Conservation (phyloP, 805 yeast genomes). For the Candida sonorensis region DNA sequence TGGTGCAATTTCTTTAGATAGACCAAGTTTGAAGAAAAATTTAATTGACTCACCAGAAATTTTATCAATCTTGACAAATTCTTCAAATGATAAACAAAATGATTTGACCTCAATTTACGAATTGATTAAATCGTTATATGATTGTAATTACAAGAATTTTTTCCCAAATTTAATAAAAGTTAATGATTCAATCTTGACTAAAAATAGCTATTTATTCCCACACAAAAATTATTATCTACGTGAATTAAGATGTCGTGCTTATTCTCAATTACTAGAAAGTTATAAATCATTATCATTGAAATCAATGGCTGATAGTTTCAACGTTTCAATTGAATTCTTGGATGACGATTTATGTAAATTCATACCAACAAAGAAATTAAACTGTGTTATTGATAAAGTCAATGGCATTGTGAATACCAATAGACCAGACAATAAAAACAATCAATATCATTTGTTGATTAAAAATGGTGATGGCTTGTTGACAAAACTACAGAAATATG, state of each 20-base stretch:
- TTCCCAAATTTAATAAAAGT: conserved; percentile 74
- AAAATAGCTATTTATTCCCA: conserved; percentile 56
- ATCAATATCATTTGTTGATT: conserved; percentile 81
- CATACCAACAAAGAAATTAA: conserved; percentile 87
- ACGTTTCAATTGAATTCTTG: conserved; percentile 79
- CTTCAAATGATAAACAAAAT: no score
- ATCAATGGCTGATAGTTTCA: conserved; percentile 92
- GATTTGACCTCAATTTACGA: conserved; percentile 74
- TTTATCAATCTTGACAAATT: conserved; percentile 66
- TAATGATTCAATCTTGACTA: conserved; percentile 63
- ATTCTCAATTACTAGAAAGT: conserved; percentile 88
- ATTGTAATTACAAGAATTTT: conserved; percentile 77
- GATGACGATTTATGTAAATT: conserved; percentile 84
- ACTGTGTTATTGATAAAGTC: conserved; percentile 93
- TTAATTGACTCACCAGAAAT: conserved; percentile 93
- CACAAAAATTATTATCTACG: conserved; percentile 84
- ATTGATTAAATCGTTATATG: conserved; percentile 79
- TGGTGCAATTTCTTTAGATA: conserved; percentile 77
- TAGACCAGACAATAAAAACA: conserved; percentile 93
- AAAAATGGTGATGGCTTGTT: conserved; percentile 89
- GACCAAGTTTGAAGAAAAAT: conserved; percentile 77
- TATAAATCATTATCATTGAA: conserved; percentile 84
- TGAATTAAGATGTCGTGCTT: conserved; percentile 92
- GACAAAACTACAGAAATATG: conserved; percentile 93
- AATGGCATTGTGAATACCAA: conserved; percentile 94